Base-by-base conservation (phyloP, 75 land plant species). In the Isoetes taiwanensis region DNA sequence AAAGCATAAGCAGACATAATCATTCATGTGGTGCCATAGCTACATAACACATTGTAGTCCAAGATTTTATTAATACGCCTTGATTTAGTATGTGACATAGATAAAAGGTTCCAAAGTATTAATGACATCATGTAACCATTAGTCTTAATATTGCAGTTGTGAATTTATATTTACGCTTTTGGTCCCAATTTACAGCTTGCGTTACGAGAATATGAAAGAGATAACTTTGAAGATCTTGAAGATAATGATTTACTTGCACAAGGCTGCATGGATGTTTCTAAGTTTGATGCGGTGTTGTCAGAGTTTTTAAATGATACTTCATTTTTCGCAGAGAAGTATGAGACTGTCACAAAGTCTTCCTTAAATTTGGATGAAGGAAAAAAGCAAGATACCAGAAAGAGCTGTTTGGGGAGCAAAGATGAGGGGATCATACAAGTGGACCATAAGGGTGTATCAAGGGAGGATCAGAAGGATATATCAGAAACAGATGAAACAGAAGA, bases 181-280 rank as follows among this genome's bases (percentile, higher is more conserved):
- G n/a, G n/a, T n/a, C n/a, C n/a, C n/a, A n/a, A n/a, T n/a, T n/a
- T 60, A 26, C 78, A 86, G 93, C 76, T 80, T 42, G 66, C 83
- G 48, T 14, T 61, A 21, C 63, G 68, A 25, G 88, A 86, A 50
- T 86, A 84, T 38, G 59, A 56, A 66, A 79, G 74, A 28, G 62
- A 54, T 65, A 74, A 74, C 12, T 54, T 35, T 38, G 79, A 65
- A 56, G 85, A 63, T 56, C 53, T 31, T 34, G 70, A 63, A 55
- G 48, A 42, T 28, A 62, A 61, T 32, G 82, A 64, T 56, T 59
- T 68, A 54, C 70, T 62, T 28, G 67, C 75, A 4, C 26, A 66
- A 31, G 84, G 84, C 25, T 41, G 55, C 25, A 63, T 63, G 16
- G 72, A 80, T 41, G 73, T 75, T 20, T 64, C 70, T 12, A 71